Evolutionary conservation across 768 basidiomycete genomes (phyloP), one percentile per base, ranked within the genome.

Genomic region (Tricholoma sp.): DNA sequence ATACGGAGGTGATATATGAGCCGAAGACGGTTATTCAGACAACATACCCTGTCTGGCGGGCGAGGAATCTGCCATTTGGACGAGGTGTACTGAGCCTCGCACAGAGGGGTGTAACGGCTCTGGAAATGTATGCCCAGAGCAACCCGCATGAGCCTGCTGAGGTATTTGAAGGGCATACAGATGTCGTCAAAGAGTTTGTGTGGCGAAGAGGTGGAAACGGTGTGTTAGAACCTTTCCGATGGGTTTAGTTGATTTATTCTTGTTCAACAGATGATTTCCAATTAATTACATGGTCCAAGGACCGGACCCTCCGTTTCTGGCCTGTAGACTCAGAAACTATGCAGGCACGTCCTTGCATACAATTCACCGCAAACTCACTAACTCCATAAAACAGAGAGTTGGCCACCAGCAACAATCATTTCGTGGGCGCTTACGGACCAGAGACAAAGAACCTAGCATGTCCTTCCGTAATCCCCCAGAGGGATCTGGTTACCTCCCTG

Each of bases 111-210:
- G 86, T 88, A 61, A 89, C 89, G 16, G 78, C 82, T 0, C 76
- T 98, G 18, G 91, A 94, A 66, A 90, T 98, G 86, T 98, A 86
- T 76, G 76, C 78, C 2, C 68, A 69, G n/a, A 65, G 63, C 24
- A 67, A 70, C 16, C 47, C 63, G 0, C 74, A 78, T 41, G 67
- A 63, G 9, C 84, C 87, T 1, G 83, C 92, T 5, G 85, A 89
- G 61, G 74, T 77, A 6, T 96, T 95, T 62, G 88, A 91, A 62
- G 94, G 94, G 0, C 94, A 96, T 71, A 82, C 84, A 0, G 94
- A 96, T 61, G 92, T 94, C 2, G 96, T 98, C 18, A 97, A 96
- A 66, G 96, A 99, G 72, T 99, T 96, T 68, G 94, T 99, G 1
- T 99, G 97, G 97, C 77, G 97, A 58, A 83, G 79, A 65, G 81